A percentile compares a stretch with the other conserved stretches of the same genome.
Conservation (phyloP, 352 stramenopile species). For the Globisporangium parvum region DNA sequence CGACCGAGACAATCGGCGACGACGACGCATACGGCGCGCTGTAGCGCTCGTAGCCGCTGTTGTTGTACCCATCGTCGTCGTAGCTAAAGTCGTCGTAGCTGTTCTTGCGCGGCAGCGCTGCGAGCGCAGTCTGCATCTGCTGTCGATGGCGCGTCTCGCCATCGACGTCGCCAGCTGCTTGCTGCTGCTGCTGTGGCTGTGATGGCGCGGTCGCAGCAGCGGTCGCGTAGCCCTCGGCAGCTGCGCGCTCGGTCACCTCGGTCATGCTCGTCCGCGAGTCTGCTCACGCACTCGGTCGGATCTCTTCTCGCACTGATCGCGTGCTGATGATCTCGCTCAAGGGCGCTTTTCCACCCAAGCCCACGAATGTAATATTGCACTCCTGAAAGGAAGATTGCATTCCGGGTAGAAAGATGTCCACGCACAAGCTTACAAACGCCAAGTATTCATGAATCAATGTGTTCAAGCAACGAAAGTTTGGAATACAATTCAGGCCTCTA, state of each 20-base stretch:
- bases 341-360: too few species aligned
- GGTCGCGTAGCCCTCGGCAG: background rate
- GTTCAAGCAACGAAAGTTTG: too few species aligned
- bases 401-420: too few species aligned
- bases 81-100: conserved; percentile 12
- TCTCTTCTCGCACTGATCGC: too few species aligned
- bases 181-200: conserved; percentile 3
- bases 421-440: too few species aligned
- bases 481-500: too few species aligned
- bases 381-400: too few species aligned
- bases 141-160: conserved; percentile 22
- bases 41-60: conserved; percentile 15
- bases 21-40: conserved; percentile 7
- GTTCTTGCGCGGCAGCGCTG: conserved; percentile 20
- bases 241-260: conserved; percentile 12
- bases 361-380: too few species aligned
- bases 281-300: too few species aligned
- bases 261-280: conserved; percentile 6
- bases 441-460: too few species aligned
- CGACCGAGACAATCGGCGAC: conserved; percentile 1
- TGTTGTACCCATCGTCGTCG: conserved; percentile 9
- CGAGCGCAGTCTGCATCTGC: conserved; percentile 27
- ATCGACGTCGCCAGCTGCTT: conserved; percentile 12
- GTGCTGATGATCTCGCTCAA: too few species aligned
- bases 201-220: background rate